A percentile compares a stretch with the other conserved stretches of the same genome.
These are phyloP conservation scores for Leishmania tropica DNA, from an alignment of 208 protist genomes.

Conservation along the genomic window DNA sequence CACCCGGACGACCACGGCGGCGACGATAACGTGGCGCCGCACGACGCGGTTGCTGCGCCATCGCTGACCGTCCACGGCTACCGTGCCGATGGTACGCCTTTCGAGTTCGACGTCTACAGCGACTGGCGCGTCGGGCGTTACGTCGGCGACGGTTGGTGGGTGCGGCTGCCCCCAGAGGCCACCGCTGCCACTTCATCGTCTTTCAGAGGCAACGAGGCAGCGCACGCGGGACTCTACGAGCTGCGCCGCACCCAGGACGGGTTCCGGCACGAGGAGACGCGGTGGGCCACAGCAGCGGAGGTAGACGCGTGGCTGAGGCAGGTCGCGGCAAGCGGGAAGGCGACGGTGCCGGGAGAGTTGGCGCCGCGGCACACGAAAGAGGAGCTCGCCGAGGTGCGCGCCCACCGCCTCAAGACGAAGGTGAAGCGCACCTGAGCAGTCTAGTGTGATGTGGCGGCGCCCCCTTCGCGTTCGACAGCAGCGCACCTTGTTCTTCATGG, in stretches of 20 bases:
- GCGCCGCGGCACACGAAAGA: conserved; percentile 30
- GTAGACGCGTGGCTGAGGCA: conserved; percentile 34
- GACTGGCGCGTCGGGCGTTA: conserved; percentile 48
- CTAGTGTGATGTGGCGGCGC: no score
- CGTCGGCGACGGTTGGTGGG: conserved; percentile 74
- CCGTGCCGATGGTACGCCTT: conserved; percentile 49
- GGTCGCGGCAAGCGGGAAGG: conserved; percentile 17
- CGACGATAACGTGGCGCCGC: not conserved
- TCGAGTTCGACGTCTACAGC: conserved; percentile 39
- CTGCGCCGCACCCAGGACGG: conserved; percentile 59
- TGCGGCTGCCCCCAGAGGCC: conserved; percentile 39
- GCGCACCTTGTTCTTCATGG: not conserved
- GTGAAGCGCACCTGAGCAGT: conserved; percentile 21
- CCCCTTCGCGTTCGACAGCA: not conserved
- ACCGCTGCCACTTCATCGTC: not conserved
- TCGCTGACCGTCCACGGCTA: conserved; percentile 44
- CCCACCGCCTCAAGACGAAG: conserved; percentile 61
- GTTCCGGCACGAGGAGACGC: conserved; percentile 49
- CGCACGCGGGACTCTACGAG: conserved; percentile 43
- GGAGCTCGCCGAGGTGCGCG: conserved; percentile 46
- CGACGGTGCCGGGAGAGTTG: conserved; percentile 44
- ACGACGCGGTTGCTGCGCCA: not conserved
- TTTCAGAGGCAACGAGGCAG: not conserved
- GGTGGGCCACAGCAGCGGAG: conserved; percentile 28
- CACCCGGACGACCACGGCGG: conserved; percentile 20